Base-by-base conservation (phyloP, 2,329 filamentous ascomycete genomes). In the Cytospora chrysosperma region DNA sequence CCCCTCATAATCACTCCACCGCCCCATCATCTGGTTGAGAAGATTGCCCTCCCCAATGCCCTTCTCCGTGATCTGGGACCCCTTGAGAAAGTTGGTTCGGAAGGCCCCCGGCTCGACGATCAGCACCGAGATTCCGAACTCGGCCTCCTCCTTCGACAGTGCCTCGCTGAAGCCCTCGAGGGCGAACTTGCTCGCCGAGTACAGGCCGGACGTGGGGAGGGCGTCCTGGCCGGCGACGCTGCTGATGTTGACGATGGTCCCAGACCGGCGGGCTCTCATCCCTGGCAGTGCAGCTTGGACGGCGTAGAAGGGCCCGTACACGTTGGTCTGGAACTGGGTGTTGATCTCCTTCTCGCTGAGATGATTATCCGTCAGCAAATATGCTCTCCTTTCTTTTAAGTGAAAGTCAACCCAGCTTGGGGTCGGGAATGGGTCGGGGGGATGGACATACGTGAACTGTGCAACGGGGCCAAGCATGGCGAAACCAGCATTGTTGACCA, bases 31-130 rank as follows among this genome's bases (percentile, higher is more conserved):
- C 13, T 47, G 13, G 7, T 19, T 4, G 4, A 21, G 17, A 3
- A 28, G 6, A 19, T 5, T 9, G 17, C 40, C 37, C 37, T 49
- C 55, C 3, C 37, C 55, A 37, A 47, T 4, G 53, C 56, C 37
- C 65, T 58, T 19, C 68, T 65, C 32, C 40, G 32, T 34, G 27
- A 62, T 8, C 17, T 55, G 19, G 37, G 68, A 59, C 7, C 70
- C 69, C 7, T 62, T 68, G 1, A 77, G 68, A 67, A 80, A 79
- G 21, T 76, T 75, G 1, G 78, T 80, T 1, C 76, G 72, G 68
- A 79, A 79, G 0, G 70, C 73, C 0, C 78, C 78, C 0, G 77
- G 78, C 67, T 79, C 76, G 2, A 80, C 75, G 30, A 80, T 70
- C 9, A 80, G 67, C 2, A 79, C 74, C 1, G 69, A 56, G 32